Conservation (phyloP, 257 asterid genomes). For the Avicennia marina region DNA sequence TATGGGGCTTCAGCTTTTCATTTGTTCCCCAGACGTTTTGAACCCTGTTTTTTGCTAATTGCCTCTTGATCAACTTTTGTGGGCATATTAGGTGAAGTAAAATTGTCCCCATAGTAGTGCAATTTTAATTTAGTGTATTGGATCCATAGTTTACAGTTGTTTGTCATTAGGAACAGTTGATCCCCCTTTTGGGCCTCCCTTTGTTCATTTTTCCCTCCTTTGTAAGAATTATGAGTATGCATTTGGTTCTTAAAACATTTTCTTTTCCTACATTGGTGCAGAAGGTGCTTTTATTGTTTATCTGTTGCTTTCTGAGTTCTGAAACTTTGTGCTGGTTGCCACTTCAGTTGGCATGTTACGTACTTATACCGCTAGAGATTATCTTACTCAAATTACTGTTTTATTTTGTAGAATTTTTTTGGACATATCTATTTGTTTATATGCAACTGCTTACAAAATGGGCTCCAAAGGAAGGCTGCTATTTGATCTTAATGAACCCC, state of each 20-base stretch:
- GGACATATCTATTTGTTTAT: conserved; percentile 43
- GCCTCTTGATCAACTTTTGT: background rate
- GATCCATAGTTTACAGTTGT: background rate
- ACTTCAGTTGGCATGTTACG: conserved; percentile 54
- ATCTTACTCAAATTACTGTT: conserved; percentile 33
- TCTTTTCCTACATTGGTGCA: too few species aligned
- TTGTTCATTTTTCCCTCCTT: too few species aligned
- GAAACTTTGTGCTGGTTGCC: too few species aligned
- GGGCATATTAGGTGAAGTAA: background rate
- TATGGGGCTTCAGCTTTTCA: background rate
- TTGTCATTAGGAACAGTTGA: background rate
- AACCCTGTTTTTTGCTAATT: conserved; percentile 1
- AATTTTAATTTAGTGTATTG: background rate
- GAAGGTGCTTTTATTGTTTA: too few species aligned
- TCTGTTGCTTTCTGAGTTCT: too few species aligned
- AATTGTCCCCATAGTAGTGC: background rate
- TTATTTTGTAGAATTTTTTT: conserved; percentile 29
- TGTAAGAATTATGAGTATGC: too few species aligned
- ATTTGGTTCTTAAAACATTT: too few species aligned
- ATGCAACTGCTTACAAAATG: conserved; percentile 73
- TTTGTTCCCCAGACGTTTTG: background rate
- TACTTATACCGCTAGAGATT: conserved; percentile 40
- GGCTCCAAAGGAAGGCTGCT: conserved; percentile 90
- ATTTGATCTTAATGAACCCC: conserved; percentile 97
- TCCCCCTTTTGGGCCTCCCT: too few species aligned